Conservation (phyloP, 2,329 filamentous ascomycete genomes). For the Xylariaceae sp. region DNA sequence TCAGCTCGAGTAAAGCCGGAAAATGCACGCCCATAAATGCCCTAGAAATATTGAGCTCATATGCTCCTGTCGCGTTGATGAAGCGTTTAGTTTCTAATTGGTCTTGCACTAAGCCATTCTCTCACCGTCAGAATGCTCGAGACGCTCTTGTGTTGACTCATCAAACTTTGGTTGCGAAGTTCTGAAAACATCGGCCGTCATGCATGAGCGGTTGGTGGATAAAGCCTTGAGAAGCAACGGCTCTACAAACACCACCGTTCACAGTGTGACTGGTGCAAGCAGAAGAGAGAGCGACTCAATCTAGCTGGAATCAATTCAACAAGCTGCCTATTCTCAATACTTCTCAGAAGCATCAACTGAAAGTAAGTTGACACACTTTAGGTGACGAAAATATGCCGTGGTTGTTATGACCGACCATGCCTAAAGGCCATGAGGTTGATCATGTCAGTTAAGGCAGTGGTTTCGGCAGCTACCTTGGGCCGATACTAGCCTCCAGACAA, state of each 20-base stretch:
- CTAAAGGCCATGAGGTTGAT: not conserved
- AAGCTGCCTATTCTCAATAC: not conserved
- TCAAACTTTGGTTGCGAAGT: conserved; percentile 1
- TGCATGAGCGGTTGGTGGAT: conserved; percentile 21
- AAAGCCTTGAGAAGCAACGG: conserved; percentile 12
- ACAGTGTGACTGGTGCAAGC: conserved; percentile 8
- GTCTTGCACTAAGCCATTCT: not conserved
- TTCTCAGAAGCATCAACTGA: not conserved
- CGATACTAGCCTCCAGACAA: conserved; percentile 15
- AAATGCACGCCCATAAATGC: not conserved
- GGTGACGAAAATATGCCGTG: not conserved
- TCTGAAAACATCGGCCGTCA: conserved; percentile 5
- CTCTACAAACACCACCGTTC: conserved; percentile 14
- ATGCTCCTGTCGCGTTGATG: not conserved
- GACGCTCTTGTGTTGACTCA: conserved; percentile 12
- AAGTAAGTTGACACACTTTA: not conserved
- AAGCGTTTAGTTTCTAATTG: conserved; percentile 6
- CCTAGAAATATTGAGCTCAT: not conserved
- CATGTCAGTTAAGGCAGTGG: conserved; percentile 6
- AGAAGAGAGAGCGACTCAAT: conserved; percentile 21
- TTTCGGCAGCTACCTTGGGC: conserved; percentile 8
- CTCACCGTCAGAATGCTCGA: not conserved
- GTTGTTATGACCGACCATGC: not conserved
- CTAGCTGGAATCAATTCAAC: conserved; percentile 9
- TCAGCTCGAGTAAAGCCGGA: not conserved